Base-by-base conservation (phyloP, 78 protist genomes). In the Diacronema lutheri region DNA sequence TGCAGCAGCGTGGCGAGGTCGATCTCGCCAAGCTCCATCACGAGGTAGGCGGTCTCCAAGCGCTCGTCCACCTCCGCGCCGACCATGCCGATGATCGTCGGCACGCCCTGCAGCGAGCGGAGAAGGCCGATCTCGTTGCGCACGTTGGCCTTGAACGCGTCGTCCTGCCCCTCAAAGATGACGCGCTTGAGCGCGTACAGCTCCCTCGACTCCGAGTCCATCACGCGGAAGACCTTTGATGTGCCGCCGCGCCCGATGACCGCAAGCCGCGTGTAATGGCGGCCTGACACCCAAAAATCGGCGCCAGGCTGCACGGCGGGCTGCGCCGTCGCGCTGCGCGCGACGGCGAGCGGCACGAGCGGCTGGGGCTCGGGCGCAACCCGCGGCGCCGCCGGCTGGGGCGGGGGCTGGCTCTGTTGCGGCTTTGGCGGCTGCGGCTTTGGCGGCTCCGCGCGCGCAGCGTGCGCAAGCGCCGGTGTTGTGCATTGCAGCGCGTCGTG, bases 1-100 rank as follows among this genome's bases (percentile, higher is more conserved):
- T 72, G 4, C 72, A 93, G 31, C 46, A 85, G 5, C 31, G 41
- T 33, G 20, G 90, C 81, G 16, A 97, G 69, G 74, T 97, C 99
- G 60, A 71, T 71, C 21, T 94, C 97, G 20, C 99, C 99, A 33
- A 40, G 74, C 87, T 97, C 98, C 93, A 95, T 84, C 35, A 97
- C 92, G 56, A 96, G 65, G 61, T 64, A 65, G 40, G 93, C 66
- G n/a, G 26, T 7, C n/a, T 55, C 68, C 29, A 31, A 60, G 10
- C 33, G 35, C n/a, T 81, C 29, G 61, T 86, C 33, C 35, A 95
- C 78, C 83, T 94, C 92, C 21, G 71, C 80, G 72, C 91, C 96
- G 31, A 91, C 72, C 50, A 95, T 64, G 55, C 88, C 74, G 60
- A 95, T 88, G 38, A 96, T 90, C 83, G 40, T 13, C 20, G 5